A percentile compares a stretch with the other conserved stretches of the same genome.
Evolutionary conservation across 2,329 filamentous ascomycete genomes (phyloP).

Genomic region (Diaporthe sp.): DNA sequence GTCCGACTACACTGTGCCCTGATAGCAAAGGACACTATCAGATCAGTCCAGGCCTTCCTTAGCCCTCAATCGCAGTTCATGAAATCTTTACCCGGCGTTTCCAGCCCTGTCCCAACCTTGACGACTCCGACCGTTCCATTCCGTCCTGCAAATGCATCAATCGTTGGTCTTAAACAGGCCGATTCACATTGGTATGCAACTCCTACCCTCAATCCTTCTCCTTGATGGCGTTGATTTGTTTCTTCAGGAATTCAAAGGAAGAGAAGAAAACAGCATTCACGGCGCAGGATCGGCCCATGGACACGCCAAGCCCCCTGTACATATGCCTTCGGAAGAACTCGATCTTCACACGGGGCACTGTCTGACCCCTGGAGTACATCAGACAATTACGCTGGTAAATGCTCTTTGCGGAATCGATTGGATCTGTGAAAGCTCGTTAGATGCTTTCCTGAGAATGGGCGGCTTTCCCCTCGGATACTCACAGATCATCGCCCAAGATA

Average conservation of each 20-base stretch:
- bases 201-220: conserved; percentile 46
- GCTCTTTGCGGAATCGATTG: conserved; percentile 85
- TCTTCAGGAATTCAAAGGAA: conserved; percentile 86
- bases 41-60: conserved; percentile 2
- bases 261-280: conserved; percentile 94
- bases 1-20: neutral
- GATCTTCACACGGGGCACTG: conserved; percentile 76
- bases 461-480: conserved; percentile 45
- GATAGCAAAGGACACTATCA: conserved; percentile 10
- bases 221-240: conserved; percentile 67
- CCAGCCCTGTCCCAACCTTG: conserved; percentile 6
- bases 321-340: conserved; percentile 81
- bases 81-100: conserved; percentile 7
- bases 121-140: conserved; percentile 21
- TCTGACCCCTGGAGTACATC: conserved; percentile 73
- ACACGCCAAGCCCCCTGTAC: conserved; percentile 86
- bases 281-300: conserved; percentile 83
- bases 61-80: conserved; percentile 8
- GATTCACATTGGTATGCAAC: neutral
- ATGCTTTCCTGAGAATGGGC: neutral
- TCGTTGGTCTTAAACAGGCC: neutral
- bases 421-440: conserved; percentile 53
- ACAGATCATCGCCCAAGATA: conserved; percentile 85
- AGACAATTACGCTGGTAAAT: conserved; percentile 87
- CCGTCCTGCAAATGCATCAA: conserved; percentile 6